phyloP scores from a whole-genome alignment of 129 eudicot species.

The Chrysanthemum lavandulifolium region DNA sequence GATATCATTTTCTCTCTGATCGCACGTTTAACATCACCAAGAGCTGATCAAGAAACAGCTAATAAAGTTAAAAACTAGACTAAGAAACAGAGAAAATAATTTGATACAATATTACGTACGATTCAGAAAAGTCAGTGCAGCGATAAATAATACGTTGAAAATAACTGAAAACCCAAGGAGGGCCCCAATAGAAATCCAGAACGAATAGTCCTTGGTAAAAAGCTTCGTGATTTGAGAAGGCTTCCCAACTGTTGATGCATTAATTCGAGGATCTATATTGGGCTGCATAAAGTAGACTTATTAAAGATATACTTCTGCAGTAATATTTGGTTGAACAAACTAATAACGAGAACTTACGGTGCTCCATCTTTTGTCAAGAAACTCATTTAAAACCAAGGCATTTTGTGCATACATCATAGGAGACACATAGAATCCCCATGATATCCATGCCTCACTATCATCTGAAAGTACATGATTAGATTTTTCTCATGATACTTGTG shows the following conservation, averaged over 20 bases:
- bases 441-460: constrained; percentile 44
- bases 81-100: neutral
- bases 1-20: constrained; percentile 27
- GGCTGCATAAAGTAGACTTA: constrained; percentile 20
- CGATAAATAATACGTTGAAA: constrained; percentile 42
- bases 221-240: constrained; percentile 36
- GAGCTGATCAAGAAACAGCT: constrained; percentile 18
- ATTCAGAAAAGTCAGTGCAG: constrained; percentile 51
- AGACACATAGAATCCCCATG: constrained; percentile 55
- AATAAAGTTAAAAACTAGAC: neutral
- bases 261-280: constrained; percentile 27
- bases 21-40: constrained; percentile 25
- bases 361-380: constrained; percentile 57
- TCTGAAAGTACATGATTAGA: constrained; percentile 25
- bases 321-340: neutral
- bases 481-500: neutral
- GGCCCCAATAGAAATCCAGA: constrained; percentile 57
- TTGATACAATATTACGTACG: constrained; percentile 29
- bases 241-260: constrained; percentile 39
- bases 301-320: neutral
- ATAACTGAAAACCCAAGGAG: constrained; percentile 50
- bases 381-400: constrained; percentile 50
- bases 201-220: constrained; percentile 30
- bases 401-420: constrained; percentile 67
- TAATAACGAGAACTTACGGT: constrained; percentile 29